Base-by-base conservation (phyloP, 257 asterid genomes). In the Lycium barbarum region DNA sequence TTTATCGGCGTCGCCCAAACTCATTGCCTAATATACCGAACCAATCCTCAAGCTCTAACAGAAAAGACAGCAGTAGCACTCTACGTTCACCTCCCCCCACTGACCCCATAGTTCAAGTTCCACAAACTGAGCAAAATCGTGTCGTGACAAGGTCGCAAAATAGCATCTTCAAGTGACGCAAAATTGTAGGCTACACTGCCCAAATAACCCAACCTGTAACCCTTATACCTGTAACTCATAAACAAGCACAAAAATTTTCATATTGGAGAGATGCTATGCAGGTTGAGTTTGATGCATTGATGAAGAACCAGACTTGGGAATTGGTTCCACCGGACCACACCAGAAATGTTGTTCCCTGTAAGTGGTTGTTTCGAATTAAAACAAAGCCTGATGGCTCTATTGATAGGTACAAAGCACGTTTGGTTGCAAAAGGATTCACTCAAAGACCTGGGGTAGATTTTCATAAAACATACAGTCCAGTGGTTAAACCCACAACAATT, bases 231-330 rank as follows among this genome's bases (percentile, higher is more conserved):
- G 61, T 74, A 18, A 22, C 15, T 3, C 81, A 45, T 9, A 45
- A n/a, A n/a, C 61, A 40, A 74, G 35, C 12, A 74, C 26, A 58
- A 9, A 6, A 17, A 58, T 17, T 45, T 40, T 72, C 54, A 20
- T 36, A n/a, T 36, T 36, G 55, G 57, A 9, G 45, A 49, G 53
- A 72, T 12, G 26, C 2, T 22, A 74, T 45, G 81, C 13, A 53
- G 22, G 81, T 8, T 9, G 59, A 74, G 18, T 74, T 74, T 74
- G 81, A 74, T 74, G 36, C 81, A 10, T 47, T 74, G 11, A 47
- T 74, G 33, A 47, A 18, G 14, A 74, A 45, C 22, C 22, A 43
- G 0, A 74, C 45, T 1, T 47, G 35, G 33, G 58, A 40, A 4
- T 74, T 47, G 14, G 68, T 62, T 62, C 2, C 2, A 62, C 36